These are phyloP conservation scores for Diaporthe vexans DNA, from an alignment of 2,329 filamentous ascomycete species.

Conservation along the genomic window DNA sequence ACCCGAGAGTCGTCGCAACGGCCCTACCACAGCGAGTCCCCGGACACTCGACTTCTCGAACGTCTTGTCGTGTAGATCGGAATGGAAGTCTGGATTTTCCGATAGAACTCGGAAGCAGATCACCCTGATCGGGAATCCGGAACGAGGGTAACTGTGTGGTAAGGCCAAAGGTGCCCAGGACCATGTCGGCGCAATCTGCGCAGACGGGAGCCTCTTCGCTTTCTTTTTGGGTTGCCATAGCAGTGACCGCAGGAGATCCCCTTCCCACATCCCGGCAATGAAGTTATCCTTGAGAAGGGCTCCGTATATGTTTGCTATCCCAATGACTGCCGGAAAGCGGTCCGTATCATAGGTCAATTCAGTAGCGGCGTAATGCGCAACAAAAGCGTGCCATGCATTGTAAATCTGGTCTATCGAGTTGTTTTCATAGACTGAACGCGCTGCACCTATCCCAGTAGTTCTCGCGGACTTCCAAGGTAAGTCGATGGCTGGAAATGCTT, in stretches of 20 bases:
- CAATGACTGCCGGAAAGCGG: neutral
- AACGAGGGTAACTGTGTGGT: neutral
- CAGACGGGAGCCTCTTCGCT: neutral
- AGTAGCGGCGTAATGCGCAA: neutral
- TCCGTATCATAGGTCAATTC: neutral
- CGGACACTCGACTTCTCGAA: neutral
- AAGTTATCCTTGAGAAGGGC: neutral
- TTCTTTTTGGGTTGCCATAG: neutral
- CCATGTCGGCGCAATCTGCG: neutral
- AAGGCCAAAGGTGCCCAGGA: neutral
- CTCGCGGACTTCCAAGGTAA: neutral
- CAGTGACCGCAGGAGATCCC: neutral
- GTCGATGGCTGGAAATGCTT: neutral
- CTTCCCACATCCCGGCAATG: neutral
- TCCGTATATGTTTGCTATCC: neutral
- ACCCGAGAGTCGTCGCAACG: neutral
- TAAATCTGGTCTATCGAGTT: neutral
- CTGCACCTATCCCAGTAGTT: neutral
- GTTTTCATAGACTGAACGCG: neutral
- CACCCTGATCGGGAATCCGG: neutral
- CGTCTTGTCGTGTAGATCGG: neutral
- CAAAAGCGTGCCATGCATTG: neutral
- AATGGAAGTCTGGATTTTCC: neutral
- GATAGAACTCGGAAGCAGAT: neutral
- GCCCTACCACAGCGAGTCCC: neutral